phyloP scores from a whole-genome alignment of 495 filamentous ascomycete genomes.

The Glarea lozoyensis region DNA sequence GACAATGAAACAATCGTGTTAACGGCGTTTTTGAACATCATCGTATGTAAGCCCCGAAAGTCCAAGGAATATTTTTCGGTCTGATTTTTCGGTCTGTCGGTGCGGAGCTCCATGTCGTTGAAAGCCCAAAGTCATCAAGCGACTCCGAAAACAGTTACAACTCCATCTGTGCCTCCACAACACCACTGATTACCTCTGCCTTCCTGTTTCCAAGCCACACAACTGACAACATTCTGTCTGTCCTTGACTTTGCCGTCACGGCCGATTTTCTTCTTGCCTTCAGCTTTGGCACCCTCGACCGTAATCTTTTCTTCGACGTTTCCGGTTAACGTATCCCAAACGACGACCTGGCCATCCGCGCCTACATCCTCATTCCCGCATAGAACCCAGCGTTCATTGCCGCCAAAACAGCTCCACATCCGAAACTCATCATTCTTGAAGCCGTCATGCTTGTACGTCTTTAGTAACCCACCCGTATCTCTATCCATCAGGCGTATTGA shows the following conservation, averaged over 20 bases:
- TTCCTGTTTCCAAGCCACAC: slow-evolving; percentile 64
- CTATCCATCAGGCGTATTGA: slow-evolving; percentile 77
- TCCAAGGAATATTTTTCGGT: not conserved
- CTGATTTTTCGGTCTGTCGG: not conserved
- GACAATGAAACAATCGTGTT: not conserved
- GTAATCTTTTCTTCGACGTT: slow-evolving; percentile 51
- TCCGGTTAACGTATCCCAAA: slow-evolving; percentile 83
- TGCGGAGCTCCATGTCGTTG: not conserved
- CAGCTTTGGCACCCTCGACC: slow-evolving; percentile 37
- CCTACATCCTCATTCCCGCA: slow-evolving; percentile 47
- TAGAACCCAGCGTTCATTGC: slow-evolving; percentile 67
- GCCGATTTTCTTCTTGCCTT: slow-evolving; percentile 37
- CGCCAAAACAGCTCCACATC: slow-evolving; percentile 62
- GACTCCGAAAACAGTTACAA: slow-evolving; percentile 43
- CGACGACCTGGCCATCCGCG: slow-evolving; percentile 59
- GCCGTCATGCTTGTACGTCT: slow-evolving; percentile 53
- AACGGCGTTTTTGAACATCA: not conserved
- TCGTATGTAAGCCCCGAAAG: not conserved
- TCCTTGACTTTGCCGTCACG: slow-evolving; percentile 42
- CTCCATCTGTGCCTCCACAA: slow-evolving; percentile 43
- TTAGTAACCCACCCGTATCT: slow-evolving; percentile 59
- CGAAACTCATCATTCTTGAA: slow-evolving; percentile 59
- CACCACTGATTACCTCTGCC: slow-evolving; percentile 52
- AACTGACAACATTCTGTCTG: slow-evolving; percentile 42
- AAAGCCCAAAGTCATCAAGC: slow-evolving; percentile 8